Percentiles rank a stretch among this genome's conserved stretches.
phyloP scores from a whole-genome alignment of 495 filamentous ascomycete genomes.

The Podospora comata region DNA sequence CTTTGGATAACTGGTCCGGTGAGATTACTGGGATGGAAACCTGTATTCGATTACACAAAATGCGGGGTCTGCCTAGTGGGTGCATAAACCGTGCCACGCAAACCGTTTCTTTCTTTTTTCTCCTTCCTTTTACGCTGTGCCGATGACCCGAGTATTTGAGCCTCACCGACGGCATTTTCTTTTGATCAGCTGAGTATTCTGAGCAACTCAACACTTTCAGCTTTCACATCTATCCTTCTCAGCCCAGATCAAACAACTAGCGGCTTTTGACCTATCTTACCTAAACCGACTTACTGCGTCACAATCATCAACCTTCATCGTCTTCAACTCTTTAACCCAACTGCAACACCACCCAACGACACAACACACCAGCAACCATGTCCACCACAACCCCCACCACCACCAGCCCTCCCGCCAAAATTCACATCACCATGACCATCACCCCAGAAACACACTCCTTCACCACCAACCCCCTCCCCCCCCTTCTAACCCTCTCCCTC shows the following conservation, averaged over 20 bases:
- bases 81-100: background rate
- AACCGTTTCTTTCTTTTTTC: background rate
- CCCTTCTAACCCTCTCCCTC: slow-evolving; percentile 1
- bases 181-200: background rate
- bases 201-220: background rate
- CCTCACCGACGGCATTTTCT: background rate
- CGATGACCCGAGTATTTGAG: background rate
- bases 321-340: background rate
- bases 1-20: background rate
- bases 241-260: no score
- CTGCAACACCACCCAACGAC: background rate
- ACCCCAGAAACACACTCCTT: background rate
- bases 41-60: background rate
- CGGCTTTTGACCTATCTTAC: background rate
- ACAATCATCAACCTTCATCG: background rate
- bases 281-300: background rate
- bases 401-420: background rate
- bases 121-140: background rate
- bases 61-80: background rate
- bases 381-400: background rate
- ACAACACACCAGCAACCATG: background rate
- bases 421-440: slow-evolving; percentile 3
- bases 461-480: background rate
- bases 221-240: background rate
- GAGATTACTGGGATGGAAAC: background rate